Evolutionary conservation across 352 stramenopile species (phyloP).

Genomic region (Pythium scleroteichum): DNA sequence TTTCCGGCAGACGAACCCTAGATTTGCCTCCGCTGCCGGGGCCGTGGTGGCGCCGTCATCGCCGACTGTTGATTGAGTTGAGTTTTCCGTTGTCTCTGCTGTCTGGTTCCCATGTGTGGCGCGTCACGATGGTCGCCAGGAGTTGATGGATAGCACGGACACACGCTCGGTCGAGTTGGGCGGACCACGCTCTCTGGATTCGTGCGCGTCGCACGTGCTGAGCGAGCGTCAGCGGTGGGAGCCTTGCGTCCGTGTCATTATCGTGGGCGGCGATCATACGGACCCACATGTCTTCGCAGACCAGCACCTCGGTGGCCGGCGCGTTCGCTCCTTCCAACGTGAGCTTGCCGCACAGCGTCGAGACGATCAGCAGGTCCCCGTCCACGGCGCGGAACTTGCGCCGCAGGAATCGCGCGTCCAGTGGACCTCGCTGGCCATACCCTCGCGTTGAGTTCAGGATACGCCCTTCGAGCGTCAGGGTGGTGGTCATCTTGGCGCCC

Average conservation of each 20-base stretch:
- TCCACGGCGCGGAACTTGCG: background rate
- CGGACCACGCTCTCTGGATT: background rate
- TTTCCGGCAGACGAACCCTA: no score
- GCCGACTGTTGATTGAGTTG: no score
- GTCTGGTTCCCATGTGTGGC: no score
- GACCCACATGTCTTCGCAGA: background rate
- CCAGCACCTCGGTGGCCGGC: background rate
- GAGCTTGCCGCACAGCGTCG: background rate
- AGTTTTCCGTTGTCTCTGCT: no score
- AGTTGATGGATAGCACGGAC: background rate
- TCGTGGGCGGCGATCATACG: background rate
- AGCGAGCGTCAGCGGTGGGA: background rate
- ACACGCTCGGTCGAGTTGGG: background rate
- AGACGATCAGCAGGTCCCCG: background rate
- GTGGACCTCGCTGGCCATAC: no score
- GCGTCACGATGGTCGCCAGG: background rate
- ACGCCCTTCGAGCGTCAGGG: no score
- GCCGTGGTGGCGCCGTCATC: no score
- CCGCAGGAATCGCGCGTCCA: background rate
- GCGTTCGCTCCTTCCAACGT: background rate
- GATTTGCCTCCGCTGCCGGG: no score
- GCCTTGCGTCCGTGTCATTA: background rate
- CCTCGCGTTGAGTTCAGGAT: no score
- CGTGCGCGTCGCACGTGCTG: slow-evolving; percentile 6
- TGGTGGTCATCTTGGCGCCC: no score